These are phyloP conservation scores for Rubroshorea leprosula DNA, from an alignment of 345 rosid genomes.

Conservation along the genomic window DNA sequence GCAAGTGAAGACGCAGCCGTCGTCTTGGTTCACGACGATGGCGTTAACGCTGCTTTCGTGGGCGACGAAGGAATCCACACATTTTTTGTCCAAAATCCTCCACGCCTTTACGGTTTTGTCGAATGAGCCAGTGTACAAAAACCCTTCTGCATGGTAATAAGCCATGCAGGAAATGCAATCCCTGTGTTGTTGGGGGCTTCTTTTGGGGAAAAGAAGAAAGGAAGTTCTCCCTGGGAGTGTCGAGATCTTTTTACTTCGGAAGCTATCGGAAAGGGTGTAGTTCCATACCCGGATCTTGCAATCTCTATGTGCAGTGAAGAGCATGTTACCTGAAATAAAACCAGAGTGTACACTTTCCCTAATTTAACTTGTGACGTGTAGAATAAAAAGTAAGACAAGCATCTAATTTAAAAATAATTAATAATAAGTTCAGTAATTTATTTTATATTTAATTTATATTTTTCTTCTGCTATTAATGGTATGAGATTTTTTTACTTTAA, in stretches of 20 bases:
- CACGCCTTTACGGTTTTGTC: constrained; percentile 46
- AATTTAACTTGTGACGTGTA: too few relatives aligned
- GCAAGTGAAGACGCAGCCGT: constrained; percentile 50
- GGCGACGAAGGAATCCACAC: constrained; percentile 45
- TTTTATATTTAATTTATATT: too few relatives aligned
- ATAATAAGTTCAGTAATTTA: too few relatives aligned
- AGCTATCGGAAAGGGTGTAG: constrained; percentile 27
- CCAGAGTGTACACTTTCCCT: too few relatives aligned
- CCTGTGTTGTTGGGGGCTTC: constrained; percentile 27
- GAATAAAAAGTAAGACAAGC: too few relatives aligned
- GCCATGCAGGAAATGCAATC: constrained; percentile 48
- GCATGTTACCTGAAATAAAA: constrained; percentile 13
- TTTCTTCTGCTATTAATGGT: too few relatives aligned
- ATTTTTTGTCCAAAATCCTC: constrained; percentile 33
- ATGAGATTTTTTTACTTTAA: too few relatives aligned
- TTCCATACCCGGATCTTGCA: constrained; percentile 37
- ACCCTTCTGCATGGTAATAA: constrained; percentile 39
- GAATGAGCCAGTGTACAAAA: constrained; percentile 34
- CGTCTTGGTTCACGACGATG: constrained; percentile 44
- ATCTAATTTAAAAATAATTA: too few relatives aligned
- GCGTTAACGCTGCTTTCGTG: constrained; percentile 42
- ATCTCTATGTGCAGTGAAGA: constrained; percentile 47
- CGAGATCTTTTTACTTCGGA: constrained; percentile 25
- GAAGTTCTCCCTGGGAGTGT: constrained; percentile 33
- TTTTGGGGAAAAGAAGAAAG: constrained; percentile 23